A percentile compares a stretch with the other conserved stretches of the same genome.
Conservation (phyloP, 148 eudicot species). For the Rhododendron ferrugineum region DNA sequence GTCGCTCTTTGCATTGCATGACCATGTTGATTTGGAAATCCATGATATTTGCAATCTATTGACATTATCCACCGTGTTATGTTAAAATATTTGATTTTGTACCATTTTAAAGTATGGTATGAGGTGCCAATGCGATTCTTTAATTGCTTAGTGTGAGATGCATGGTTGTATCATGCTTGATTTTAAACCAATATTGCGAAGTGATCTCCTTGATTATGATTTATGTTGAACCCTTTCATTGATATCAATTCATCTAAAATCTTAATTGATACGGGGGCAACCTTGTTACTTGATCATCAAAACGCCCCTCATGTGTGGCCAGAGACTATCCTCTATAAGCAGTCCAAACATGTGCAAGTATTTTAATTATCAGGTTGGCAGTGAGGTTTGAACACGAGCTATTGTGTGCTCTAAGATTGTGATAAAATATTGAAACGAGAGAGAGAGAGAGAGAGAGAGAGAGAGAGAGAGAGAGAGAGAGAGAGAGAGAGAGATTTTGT, state of each 20-base stretch:
- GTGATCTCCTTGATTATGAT: conserved; percentile 2
- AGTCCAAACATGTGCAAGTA: background rate
- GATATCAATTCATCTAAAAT: background rate
- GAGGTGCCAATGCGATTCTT: background rate
- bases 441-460: background rate
- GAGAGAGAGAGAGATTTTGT: background rate
- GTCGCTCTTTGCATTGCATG: background rate
- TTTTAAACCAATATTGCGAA: background rate
- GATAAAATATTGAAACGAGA: background rate
- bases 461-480: background rate
- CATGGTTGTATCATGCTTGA: background rate
- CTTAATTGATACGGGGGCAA: background rate
- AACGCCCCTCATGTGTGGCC: background rate
- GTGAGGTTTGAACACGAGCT: background rate
- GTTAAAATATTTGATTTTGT: background rate
- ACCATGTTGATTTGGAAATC: background rate
- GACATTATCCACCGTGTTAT: background rate
- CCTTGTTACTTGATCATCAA: background rate
- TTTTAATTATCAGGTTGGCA: background rate
- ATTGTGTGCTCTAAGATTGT: background rate
- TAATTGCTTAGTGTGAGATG: background rate
- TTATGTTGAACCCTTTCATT: background rate
- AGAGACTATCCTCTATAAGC: background rate
- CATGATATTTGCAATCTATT: background rate
- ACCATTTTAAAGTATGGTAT: background rate